Base-by-base conservation (phyloP, 306 rosid species). In the Prunus mume region DNA sequence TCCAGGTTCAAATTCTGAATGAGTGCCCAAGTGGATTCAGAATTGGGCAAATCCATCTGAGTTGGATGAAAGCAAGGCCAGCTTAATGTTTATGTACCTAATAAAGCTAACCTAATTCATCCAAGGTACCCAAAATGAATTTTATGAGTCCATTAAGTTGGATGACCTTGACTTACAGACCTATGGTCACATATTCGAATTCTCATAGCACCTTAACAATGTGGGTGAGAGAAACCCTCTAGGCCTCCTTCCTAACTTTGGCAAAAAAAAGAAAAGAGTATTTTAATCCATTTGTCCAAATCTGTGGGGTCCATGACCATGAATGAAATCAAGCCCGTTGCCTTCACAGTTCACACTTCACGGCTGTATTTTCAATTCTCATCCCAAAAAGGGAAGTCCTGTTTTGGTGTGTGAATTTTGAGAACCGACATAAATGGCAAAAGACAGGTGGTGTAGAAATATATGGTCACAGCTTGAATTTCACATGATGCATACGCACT, bases 401-500 rank as follows among this genome's bases (percentile, higher is more conserved):
- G 12, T 41, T 56, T 20, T 24, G 25, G 24, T 5, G 55, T 72
- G 76, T 72, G 68, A 72, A 58, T 57, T 43, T 46, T 57, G 51
- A 72, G 41, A 25, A 15, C 49, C 67, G 67, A 57, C 68, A 22
- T 72, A 58, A 72, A 72, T 72, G 55, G 56, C n/a, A 57, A 55
- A 57, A 55, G 67, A 57, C 25, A 72, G 49, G 55, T 72, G 74
- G 3, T 15, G 47, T 28, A 18, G 74, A 69, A 34, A 69, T 49
- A 27, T 27, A 27, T 50, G 25, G 74, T 69, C 11, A n/a, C 65
- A 57, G 28, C 67, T 72, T 24, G 43, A 43, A 14, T 20, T 57
- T 72, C 76, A 72, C 76, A 58, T 72, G 76, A 72, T 72, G 55
- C 67, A 57, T 41, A 49, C 55, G 17, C 55, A n/a, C 46, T 71